Conservation (phyloP, 2,329 filamentous ascomycete genomes). For the Penicillium griseofulvum region DNA sequence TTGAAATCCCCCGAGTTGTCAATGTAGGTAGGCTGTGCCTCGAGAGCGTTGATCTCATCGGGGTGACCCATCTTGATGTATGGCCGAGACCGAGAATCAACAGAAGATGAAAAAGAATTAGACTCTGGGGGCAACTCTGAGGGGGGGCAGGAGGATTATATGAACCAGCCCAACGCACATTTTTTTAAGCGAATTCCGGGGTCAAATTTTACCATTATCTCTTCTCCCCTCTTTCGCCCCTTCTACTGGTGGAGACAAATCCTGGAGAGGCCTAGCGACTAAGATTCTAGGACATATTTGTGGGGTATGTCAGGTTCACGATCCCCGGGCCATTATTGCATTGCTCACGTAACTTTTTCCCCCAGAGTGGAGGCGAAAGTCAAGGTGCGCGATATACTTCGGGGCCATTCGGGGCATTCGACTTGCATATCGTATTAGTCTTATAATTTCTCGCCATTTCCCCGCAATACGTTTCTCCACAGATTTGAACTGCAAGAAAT, state of each 20-base stretch:
- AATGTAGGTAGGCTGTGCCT: slow-evolving; percentile 6
- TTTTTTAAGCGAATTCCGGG: slow-evolving; percentile 6
- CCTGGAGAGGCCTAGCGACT: not conserved
- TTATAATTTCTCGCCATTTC: not conserved
- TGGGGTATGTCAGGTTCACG: not conserved
- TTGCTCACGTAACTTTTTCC: not conserved
- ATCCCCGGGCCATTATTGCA: not conserved
- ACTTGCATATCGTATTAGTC: not conserved
- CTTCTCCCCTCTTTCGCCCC: slow-evolving; percentile 5
- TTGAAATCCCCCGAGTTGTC: slow-evolving; percentile 1
- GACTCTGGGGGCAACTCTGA: not conserved
- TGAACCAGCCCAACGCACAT: slow-evolving; percentile 1
- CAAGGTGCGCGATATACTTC: not conserved
- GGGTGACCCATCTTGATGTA: slow-evolving; percentile 10
- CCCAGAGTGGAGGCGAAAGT: not conserved
- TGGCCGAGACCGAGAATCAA: not conserved
- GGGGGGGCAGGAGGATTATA: not conserved
- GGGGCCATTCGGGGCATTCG: not conserved
- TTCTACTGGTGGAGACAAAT: not conserved
- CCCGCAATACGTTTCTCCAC: not conserved
- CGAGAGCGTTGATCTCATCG: slow-evolving; percentile 11
- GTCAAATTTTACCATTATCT: slow-evolving; percentile 3
- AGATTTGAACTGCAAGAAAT: not conserved
- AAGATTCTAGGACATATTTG: not conserved
- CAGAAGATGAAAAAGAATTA: not conserved